phyloP scores from a whole-genome alignment of 2,329 filamentous ascomycete genomes.

The Geosmithia putterillii region DNA sequence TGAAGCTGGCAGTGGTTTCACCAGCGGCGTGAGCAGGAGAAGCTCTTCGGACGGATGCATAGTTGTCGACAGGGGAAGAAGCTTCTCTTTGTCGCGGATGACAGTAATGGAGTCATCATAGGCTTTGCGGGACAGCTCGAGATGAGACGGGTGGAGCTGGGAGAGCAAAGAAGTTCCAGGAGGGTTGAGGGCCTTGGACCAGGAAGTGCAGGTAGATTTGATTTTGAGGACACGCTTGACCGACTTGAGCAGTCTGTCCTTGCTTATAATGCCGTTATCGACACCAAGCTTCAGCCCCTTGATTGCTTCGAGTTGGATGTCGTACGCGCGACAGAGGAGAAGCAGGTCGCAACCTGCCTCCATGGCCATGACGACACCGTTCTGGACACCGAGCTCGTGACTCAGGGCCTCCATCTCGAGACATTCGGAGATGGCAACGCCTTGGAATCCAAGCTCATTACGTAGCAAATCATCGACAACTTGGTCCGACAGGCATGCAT shows the following conservation, averaged over 20 bases:
- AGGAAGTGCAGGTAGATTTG: slow-evolving; percentile 78
- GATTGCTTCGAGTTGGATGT: slow-evolving; percentile 83
- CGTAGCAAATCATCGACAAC: slow-evolving; percentile 83
- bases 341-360: slow-evolving; percentile 92
- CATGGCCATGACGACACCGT: slow-evolving; percentile 93
- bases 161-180: slow-evolving; percentile 66
- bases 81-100: slow-evolving; percentile 74
- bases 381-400: slow-evolving; percentile 92
- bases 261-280: slow-evolving; percentile 80
- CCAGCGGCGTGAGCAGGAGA: slow-evolving; percentile 75
- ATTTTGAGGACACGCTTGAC: slow-evolving; percentile 65
- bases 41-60: slow-evolving; percentile 79
- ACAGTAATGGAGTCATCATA: slow-evolving; percentile 92
- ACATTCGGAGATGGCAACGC: slow-evolving; percentile 90
- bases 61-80: slow-evolving; percentile 71
- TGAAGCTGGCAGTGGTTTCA: slow-evolving; percentile 87
- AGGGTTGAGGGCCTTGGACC: slow-evolving; percentile 84
- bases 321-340: slow-evolving; percentile 76
- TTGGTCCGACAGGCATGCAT: slow-evolving; percentile 85
- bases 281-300: slow-evolving; percentile 79
- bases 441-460: slow-evolving; percentile 80
- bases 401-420: slow-evolving; percentile 94
- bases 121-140: slow-evolving; percentile 67
- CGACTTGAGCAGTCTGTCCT: slow-evolving; percentile 68
- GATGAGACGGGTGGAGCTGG: slow-evolving; percentile 71